phyloP scores from a whole-genome alignment of 305 asterid species.

The Rubia peregrina region DNA sequence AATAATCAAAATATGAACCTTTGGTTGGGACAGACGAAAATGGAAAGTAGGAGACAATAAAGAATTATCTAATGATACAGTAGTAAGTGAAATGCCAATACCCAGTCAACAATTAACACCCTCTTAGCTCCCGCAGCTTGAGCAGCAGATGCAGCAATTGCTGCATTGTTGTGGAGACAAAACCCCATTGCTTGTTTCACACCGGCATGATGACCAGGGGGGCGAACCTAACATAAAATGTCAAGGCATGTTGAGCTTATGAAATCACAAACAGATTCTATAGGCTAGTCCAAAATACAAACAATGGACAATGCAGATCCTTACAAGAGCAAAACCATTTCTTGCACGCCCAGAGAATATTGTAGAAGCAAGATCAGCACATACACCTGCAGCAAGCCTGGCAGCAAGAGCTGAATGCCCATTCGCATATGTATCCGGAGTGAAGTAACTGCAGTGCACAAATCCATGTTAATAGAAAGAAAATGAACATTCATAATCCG shows the following conservation, averaged over 20 bases:
- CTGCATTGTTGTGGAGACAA: slow-evolving; percentile 98
- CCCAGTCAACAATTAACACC: slow-evolving; percentile 93
- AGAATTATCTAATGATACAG: slow-evolving; percentile 5
- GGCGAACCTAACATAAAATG: slow-evolving; percentile 67
- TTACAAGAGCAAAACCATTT: slow-evolving; percentile 98
- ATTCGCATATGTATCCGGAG: slow-evolving; percentile 95
- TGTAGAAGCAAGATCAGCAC: slow-evolving; percentile 90
- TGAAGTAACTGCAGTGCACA: slow-evolving; percentile 68
- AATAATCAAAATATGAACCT: no score
- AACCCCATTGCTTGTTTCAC: slow-evolving; percentile 96
- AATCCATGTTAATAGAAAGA: slow-evolving; percentile 11
- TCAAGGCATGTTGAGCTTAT: slow-evolving; percentile 13
- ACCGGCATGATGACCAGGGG: slow-evolving; percentile 99
- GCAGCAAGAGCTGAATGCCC: slow-evolving; percentile 87
- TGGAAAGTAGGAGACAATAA: not conserved
- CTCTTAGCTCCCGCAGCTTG: slow-evolving; percentile 89
- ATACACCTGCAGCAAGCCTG: slow-evolving; percentile 95
- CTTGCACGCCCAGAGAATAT: slow-evolving; percentile 66
- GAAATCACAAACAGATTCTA: slow-evolving; percentile 16
- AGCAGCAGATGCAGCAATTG: slow-evolving; percentile 92
- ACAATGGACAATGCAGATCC: slow-evolving; percentile 17
- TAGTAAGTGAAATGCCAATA: slow-evolving; percentile 23
- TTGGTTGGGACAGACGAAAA: no score
- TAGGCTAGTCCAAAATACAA: slow-evolving; percentile 12
- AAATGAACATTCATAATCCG: not conserved